These are phyloP conservation scores for Breviolum minutum DNA, from an alignment of 73 alveolate genomes.

Conservation along the genomic window DNA sequence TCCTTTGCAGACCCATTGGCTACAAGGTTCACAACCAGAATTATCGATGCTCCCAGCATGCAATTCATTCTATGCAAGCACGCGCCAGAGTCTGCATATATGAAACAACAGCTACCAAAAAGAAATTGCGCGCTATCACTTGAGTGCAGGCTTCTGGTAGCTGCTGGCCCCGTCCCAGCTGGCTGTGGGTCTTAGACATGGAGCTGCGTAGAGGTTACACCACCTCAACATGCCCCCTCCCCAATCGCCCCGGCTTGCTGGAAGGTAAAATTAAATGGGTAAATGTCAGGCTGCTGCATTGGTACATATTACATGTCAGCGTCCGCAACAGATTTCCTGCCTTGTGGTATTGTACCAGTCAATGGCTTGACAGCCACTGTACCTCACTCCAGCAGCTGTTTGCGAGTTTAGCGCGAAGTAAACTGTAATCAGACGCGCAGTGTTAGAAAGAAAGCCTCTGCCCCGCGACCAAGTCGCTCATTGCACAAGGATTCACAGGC, in stretches of 20 bases:
- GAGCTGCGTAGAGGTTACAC: slow-evolving; percentile 77
- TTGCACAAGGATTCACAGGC: slow-evolving; percentile 37
- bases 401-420: too few species aligned
- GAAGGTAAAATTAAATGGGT: too few species aligned
- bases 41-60: too few species aligned
- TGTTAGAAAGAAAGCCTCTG: too few species aligned
- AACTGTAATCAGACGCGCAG: too few species aligned
- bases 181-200: slow-evolving; percentile 70
- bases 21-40: background rate
- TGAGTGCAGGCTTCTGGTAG: slow-evolving; percentile 24
- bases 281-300: too few species aligned
- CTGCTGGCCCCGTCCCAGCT: slow-evolving; percentile 95
- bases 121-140: background rate
- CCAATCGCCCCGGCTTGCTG: background rate
- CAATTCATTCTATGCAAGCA: too few species aligned
- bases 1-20: background rate
- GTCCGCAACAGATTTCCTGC: background rate
- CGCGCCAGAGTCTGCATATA: background rate
- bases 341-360: slow-evolving; percentile 85
- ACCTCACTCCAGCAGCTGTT: background rate
- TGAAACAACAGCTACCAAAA: background rate
- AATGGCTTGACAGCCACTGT: slow-evolving; percentile 54
- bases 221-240: slow-evolving; percentile 18
- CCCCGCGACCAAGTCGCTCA: background rate
- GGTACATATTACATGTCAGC: too few species aligned